These are phyloP conservation scores for Nitzschia inconspicua DNA, from an alignment of 108 stramenopile species.

Conservation along the genomic window DNA sequence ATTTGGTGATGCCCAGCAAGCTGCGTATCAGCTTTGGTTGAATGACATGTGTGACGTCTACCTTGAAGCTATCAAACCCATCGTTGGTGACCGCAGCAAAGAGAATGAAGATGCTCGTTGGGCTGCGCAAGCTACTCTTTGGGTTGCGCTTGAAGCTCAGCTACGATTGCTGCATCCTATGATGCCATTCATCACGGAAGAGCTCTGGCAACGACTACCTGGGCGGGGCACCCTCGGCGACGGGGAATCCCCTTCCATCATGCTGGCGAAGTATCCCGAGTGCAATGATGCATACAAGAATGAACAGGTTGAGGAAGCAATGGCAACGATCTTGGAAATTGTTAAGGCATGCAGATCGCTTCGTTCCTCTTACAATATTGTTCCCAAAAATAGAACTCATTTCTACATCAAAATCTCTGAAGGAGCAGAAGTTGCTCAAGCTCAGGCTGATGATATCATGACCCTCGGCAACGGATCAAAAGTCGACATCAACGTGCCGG, in stretches of 20 bases:
- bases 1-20: slow-evolving; percentile 89
- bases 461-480: slow-evolving; percentile 74
- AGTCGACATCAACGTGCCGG: slow-evolving; percentile 62
- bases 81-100: slow-evolving; percentile 75
- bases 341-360: slow-evolving; percentile 83
- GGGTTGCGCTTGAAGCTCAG: slow-evolving; percentile 87
- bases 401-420: slow-evolving; percentile 77
- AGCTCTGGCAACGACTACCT: slow-evolving; percentile 99
- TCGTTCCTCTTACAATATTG: slow-evolving; percentile 81
- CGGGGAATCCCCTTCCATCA: slow-evolving; percentile 86
- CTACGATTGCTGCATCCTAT: slow-evolving; percentile 95
- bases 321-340: slow-evolving; percentile 78
- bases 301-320: slow-evolving; percentile 59
- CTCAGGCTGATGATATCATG: slow-evolving; percentile 70
- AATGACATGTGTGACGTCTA: slow-evolving; percentile 96
- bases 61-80: slow-evolving; percentile 98
- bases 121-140: slow-evolving; percentile 94
- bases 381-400: slow-evolving; percentile 75
- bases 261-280: slow-evolving; percentile 92
- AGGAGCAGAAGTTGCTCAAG: slow-evolving; percentile 31
- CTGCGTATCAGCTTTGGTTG: slow-evolving; percentile 89
- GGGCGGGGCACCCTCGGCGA: slow-evolving; percentile 90
- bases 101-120: slow-evolving; percentile 58
- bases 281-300: slow-evolving; percentile 52
- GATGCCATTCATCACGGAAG: slow-evolving; percentile 99